These are phyloP conservation scores for Clitoria ternatea DNA, from an alignment of 306 rosid genomes.

Conservation along the genomic window DNA sequence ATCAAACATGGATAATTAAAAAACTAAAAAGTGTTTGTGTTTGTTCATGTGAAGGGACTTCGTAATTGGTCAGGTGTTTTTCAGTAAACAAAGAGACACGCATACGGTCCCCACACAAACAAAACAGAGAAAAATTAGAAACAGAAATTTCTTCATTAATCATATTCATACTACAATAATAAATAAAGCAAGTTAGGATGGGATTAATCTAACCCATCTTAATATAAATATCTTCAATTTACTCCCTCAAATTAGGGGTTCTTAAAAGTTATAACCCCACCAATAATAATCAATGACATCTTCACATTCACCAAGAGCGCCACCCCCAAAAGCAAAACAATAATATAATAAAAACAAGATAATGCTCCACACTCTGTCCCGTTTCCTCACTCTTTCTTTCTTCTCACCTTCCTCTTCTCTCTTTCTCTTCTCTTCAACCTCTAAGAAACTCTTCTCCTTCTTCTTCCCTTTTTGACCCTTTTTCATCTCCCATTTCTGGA, in stretches of 20 bases:
- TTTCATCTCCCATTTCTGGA: conserved; percentile 14
- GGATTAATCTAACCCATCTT: conserved; percentile 9
- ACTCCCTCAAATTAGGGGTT: background rate
- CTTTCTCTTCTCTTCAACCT: background rate
- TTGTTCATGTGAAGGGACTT: background rate
- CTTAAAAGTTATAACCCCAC: background rate
- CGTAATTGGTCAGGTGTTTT: background rate
- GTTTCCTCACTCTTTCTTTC: conserved; percentile 19
- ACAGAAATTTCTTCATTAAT: background rate
- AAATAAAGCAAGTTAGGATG: background rate
- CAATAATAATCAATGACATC: conserved; percentile 27
- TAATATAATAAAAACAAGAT: conserved; percentile 31
- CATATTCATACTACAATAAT: background rate
- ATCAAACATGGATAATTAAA: too few species aligned
- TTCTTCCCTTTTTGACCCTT: conserved; percentile 11
- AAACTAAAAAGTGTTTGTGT: too few species aligned
- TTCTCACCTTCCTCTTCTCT: background rate
- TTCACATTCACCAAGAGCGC: conserved; percentile 20
- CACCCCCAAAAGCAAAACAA: background rate
- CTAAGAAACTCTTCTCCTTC: background rate
- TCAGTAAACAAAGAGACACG: background rate
- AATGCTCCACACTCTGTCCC: conserved; percentile 12
- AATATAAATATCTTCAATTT: conserved; percentile 18
- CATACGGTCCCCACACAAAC: conserved; percentile 9
- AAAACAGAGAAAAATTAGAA: background rate